Conservation (phyloP, 805 yeast species). For the Teunomyces pallodes region DNA sequence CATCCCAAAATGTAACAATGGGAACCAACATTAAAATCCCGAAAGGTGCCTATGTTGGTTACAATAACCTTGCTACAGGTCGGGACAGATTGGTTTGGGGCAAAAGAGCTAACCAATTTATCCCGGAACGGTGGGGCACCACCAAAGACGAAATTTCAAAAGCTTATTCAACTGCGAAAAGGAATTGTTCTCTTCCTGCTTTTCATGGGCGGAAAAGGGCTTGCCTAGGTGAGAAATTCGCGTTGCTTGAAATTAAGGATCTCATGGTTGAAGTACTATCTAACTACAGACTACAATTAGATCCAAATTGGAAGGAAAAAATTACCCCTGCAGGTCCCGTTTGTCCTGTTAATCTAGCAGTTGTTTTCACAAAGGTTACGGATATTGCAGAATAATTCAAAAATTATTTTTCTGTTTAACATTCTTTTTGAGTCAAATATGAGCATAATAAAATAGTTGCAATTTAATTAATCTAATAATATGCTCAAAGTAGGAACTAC, state of each 20-base stretch:
- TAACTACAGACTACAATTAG: conserved; percentile 34
- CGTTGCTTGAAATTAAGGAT: conserved; percentile 44
- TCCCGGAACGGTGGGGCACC: conserved; percentile 53
- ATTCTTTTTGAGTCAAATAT: neutral
- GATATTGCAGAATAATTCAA: neutral
- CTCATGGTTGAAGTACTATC: conserved; percentile 36
- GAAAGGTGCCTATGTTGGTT: conserved; percentile 51
- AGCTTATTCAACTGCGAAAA: conserved; percentile 44
- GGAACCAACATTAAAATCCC: conserved; percentile 47
- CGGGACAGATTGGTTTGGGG: conserved; percentile 48
- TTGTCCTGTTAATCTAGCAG: conserved; percentile 41
- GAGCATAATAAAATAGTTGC: conserved; percentile 2
- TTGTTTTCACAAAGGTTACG: conserved; percentile 14
- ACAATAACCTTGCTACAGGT: conserved; percentile 52
- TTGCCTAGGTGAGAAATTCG: conserved; percentile 59
- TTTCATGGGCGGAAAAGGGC: conserved; percentile 63
- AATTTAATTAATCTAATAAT: neutral
- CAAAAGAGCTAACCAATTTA: conserved; percentile 38
- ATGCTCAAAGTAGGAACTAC: conserved; percentile 1
- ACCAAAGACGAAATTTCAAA: conserved; percentile 33
- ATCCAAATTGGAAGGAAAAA: conserved; percentile 46
- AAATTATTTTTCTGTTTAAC: neutral
- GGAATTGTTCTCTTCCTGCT: conserved; percentile 45
- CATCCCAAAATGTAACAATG: conserved; percentile 35
- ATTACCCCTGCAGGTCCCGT: conserved; percentile 61